Conservation (phyloP, 257 asterid species). For the Solanum dulcamara region DNA sequence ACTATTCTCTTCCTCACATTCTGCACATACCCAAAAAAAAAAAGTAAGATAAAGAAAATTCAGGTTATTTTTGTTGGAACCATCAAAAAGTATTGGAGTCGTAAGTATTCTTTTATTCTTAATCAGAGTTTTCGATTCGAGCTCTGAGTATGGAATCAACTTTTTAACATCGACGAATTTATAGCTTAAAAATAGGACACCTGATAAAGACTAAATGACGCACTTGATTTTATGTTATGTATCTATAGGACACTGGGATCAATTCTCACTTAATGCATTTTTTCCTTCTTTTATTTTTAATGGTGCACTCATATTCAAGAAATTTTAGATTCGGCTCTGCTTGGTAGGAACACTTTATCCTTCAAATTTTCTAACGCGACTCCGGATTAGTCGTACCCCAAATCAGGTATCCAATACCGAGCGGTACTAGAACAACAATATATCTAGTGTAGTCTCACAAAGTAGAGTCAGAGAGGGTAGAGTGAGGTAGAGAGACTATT, state of each 20-base stretch:
- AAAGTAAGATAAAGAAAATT: background rate
- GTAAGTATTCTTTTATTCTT: no score
- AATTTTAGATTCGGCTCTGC: background rate
- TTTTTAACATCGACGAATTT: background rate
- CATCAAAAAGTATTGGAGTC: no score
- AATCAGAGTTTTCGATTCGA: background rate
- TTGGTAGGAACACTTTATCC: background rate
- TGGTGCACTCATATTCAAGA: background rate
- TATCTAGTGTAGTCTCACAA: no score
- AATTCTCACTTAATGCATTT: no score
- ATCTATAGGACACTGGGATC: no score
- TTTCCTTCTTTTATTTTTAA: background rate
- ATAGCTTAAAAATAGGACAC: background rate
- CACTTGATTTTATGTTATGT: no score
- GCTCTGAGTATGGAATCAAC: rapidly evolving
- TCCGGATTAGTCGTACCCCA: rapidly evolving
- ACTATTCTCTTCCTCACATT: background rate
- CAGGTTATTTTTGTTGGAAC: background rate
- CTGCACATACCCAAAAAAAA: background rate
- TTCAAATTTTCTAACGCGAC: rapidly evolving
- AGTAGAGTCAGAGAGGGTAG: no score
- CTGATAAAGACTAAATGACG: background rate
- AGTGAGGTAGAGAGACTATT: rapidly evolving
- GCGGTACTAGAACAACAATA: no score
- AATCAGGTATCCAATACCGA: no score